Percentiles rank a stretch among this genome's conserved stretches.
These are phyloP conservation scores for Lanmaoa rubissima DNA, from an alignment of 768 basidiomycete species.

Conservation along the genomic window DNA sequence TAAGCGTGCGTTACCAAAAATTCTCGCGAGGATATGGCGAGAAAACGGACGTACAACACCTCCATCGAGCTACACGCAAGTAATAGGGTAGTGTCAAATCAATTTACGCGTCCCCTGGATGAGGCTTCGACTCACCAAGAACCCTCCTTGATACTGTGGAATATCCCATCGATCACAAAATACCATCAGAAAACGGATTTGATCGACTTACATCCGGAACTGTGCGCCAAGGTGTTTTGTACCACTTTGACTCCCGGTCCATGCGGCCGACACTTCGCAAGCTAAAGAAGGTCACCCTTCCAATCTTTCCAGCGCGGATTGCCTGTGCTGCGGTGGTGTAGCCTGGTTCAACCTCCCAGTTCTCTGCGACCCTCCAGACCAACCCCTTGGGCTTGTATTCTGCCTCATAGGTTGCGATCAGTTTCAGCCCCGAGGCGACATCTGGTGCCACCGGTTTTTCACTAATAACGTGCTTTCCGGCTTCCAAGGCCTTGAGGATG, in stretches of 20 bases:
- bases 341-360: constrained; percentile 70
- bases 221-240: constrained; percentile 82
- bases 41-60: constrained; percentile 57
- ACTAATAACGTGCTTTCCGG: constrained; percentile 85
- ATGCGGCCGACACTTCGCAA: constrained; percentile 51
- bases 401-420: constrained; percentile 66
- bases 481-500: constrained; percentile 58
- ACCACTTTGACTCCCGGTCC: constrained; percentile 67
- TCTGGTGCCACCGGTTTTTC: constrained; percentile 86
- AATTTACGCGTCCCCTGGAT: not conserved
- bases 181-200: not conserved
- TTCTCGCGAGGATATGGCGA: not conserved
- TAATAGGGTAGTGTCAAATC: not conserved
- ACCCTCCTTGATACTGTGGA: constrained; percentile 73
- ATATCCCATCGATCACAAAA: not conserved
- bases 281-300: constrained; percentile 68
- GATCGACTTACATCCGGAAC: constrained; percentile 64
- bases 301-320: constrained; percentile 63
- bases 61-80: constrained; percentile 60
- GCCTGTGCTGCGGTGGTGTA: constrained; percentile 40
- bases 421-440: constrained; percentile 56
- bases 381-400: constrained; percentile 65
- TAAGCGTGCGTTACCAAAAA: not conserved
- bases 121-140: constrained; percentile 54
- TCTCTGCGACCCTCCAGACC: constrained; percentile 82